Evolutionary conservation across 345 rosid species (phyloP), one percentile per base, ranked within the genome.

Genomic region (Cardamine chenopodiifolia): DNA sequence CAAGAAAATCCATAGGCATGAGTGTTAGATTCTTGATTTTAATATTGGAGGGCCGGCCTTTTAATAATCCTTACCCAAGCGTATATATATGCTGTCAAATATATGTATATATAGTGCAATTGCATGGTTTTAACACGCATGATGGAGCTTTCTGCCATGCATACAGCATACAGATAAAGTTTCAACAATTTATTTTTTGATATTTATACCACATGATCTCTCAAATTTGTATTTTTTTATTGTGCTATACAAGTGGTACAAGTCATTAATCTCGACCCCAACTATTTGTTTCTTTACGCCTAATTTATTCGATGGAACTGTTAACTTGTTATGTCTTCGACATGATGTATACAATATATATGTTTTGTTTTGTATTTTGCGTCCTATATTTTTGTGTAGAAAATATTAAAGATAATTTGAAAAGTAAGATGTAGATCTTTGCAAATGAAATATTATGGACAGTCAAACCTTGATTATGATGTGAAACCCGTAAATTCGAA

Each of bases 1-100:
- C 72, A 74, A 74, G 67, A 74, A 75, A 67, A 66, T 74, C 53
- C 72, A 74, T 48, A 34, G 35, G 60, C 60, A 58, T 74, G 53
- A 48, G 19, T 47, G 61, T 34, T 66, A 53, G 59, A 65, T 74
- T 74, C 48, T 57, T 65, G 50, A 66, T 65, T 56, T 74, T 74
- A 58, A 66, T 58, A 35, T 22, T 58, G 67, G 59, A 74, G 72
- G 73, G 42, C 68, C 68, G 52, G 68, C 61, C 52, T 23, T 62
- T 47, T 71, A n/a, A n/a, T 59, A 10, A 57, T 44, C 65, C 55
- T 29, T 29, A 44, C 23, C 32, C 45, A 57, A 59, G 48, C 47
- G 6, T 70, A 31, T 58, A 26, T 49, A 58, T 26, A 18, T 18
- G 42, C 62, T 26, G 63, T 55, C 40, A 20, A 7, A 58, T 40